Evolutionary conservation across 208 protist species (phyloP).

Genomic region (Crithidia brevicula): DNA sequence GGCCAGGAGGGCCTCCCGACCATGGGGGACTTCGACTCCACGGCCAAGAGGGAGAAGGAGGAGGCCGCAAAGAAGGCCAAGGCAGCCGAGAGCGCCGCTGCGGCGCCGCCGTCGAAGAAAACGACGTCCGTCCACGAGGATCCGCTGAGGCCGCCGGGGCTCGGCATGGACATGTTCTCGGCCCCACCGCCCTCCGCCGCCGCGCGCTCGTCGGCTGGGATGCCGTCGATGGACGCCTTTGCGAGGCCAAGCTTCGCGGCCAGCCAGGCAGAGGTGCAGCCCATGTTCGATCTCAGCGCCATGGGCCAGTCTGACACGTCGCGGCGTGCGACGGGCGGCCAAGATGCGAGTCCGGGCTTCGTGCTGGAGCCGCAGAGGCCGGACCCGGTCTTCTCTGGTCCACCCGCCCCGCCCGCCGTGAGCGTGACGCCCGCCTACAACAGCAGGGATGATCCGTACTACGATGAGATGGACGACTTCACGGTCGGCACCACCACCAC

Average conservation of each 20-base stretch:
- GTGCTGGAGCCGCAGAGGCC: conserved; percentile 35
- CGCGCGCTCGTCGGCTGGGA: not conserved
- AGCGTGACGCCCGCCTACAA: conserved; percentile 23
- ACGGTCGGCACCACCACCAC: conserved; percentile 33
- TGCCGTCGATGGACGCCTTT: conserved; percentile 27
- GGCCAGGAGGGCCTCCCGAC: conserved; percentile 49
- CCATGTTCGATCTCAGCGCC: conserved; percentile 38
- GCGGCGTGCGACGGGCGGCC: not conserved
- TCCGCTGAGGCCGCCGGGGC: conserved; percentile 41
- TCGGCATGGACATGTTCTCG: conserved; percentile 69
- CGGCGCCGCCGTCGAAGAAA: conserved; percentile 13
- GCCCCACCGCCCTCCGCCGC: conserved; percentile 16
- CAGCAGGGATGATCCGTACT: conserved; percentile 63
- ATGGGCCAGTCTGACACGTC: conserved; percentile 19
- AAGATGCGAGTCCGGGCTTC: conserved; percentile 22
- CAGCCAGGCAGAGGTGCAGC: conserved; percentile 5
- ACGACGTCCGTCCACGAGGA: conserved; percentile 37
- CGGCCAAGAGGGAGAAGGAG: conserved; percentile 14
- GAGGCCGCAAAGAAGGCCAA: not conserved
- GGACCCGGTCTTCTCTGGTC: conserved; percentile 1
- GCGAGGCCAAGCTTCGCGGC: conserved; percentile 5
- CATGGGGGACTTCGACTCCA: conserved; percentile 61
- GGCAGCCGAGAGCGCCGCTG: not conserved
- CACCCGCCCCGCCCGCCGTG: conserved; percentile 14
- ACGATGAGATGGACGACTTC: conserved; percentile 81